These are phyloP conservation scores for Aurinia saxatilis DNA, from an alignment of 345 rosid species.

Conservation along the genomic window DNA sequence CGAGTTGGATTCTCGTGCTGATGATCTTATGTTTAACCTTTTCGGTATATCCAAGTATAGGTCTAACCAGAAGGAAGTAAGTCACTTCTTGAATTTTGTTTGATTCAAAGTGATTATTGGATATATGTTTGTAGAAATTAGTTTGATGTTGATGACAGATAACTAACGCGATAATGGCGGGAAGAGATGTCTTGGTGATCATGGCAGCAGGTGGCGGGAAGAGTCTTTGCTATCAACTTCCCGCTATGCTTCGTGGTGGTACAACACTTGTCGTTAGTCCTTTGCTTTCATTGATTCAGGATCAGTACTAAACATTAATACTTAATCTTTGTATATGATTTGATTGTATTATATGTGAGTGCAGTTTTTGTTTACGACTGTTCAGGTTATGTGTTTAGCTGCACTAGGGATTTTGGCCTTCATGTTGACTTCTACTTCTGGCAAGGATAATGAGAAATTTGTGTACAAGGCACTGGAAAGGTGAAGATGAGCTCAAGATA, in stretches of 20 bases:
- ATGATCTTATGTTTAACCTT: constrained; percentile 58
- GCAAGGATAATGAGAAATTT: constrained; percentile 82
- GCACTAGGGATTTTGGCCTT: constrained; percentile 75
- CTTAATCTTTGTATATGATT: too few relatives aligned
- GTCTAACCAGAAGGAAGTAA: constrained; percentile 80
- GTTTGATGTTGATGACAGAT: constrained; percentile 37
- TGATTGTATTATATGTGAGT: neutral
- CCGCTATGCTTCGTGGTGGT: constrained; percentile 65
- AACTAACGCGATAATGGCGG: constrained; percentile 73
- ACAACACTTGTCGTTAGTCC: constrained; percentile 88
- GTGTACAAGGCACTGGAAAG: constrained; percentile 91
- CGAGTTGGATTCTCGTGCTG: constrained; percentile 83
- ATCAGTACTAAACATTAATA: constrained; percentile 75
- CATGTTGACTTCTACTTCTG: constrained; percentile 79
- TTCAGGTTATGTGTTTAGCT: constrained; percentile 88
- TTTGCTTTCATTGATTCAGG: constrained; percentile 86
- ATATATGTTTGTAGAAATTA: neutral
- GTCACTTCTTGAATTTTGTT: constrained; percentile 3
- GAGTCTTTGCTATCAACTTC: constrained; percentile 97
- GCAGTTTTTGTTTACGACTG: neutral
- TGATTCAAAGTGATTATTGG: neutral
- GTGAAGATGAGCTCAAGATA: constrained; percentile 72
- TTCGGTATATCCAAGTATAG: constrained; percentile 79
- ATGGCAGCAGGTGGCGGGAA: constrained; percentile 99
- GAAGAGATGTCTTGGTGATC: constrained; percentile 80